phyloP scores from a whole-genome alignment of 768 basidiomycete genomes.

The Boletus coccyginus region DNA sequence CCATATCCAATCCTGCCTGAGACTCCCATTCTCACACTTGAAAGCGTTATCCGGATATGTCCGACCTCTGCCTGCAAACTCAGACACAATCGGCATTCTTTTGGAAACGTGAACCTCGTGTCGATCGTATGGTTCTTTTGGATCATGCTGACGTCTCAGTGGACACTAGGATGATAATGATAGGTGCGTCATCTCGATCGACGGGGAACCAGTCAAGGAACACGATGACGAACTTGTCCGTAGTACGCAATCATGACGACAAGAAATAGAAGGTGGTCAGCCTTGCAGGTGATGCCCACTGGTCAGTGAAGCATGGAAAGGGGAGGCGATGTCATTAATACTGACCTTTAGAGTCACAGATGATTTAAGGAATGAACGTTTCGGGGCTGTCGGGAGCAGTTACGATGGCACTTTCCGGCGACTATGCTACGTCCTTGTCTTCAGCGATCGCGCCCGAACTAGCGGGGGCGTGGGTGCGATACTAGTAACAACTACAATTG shows the following conservation, averaged over 20 bases:
- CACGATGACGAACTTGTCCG: background rate
- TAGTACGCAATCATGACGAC: background rate
- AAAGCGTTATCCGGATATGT: background rate
- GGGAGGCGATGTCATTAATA: too few species aligned
- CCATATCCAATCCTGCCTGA: background rate
- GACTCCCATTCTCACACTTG: background rate
- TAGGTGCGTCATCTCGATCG: too few species aligned
- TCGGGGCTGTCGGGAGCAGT: background rate
- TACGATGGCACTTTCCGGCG: too few species aligned
- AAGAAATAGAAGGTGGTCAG: background rate
- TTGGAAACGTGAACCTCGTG: background rate
- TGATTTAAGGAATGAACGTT: background rate
- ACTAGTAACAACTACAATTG: too few species aligned
- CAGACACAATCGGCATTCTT: background rate
- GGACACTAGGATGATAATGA: background rate
- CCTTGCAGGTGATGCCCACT: background rate
- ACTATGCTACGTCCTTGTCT: too few species aligned
- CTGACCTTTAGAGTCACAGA: too few species aligned
- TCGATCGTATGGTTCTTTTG: background rate
- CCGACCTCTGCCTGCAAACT: background rate
- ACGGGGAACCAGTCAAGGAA: too few species aligned
- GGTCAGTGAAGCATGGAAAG: background rate
- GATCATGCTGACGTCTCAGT: background rate
- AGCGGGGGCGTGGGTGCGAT: too few species aligned
- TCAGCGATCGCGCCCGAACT: too few species aligned